These are phyloP conservation scores for Capronia americana DNA, from an alignment of 2,329 filamentous ascomycete genomes.

Conservation along the genomic window DNA sequence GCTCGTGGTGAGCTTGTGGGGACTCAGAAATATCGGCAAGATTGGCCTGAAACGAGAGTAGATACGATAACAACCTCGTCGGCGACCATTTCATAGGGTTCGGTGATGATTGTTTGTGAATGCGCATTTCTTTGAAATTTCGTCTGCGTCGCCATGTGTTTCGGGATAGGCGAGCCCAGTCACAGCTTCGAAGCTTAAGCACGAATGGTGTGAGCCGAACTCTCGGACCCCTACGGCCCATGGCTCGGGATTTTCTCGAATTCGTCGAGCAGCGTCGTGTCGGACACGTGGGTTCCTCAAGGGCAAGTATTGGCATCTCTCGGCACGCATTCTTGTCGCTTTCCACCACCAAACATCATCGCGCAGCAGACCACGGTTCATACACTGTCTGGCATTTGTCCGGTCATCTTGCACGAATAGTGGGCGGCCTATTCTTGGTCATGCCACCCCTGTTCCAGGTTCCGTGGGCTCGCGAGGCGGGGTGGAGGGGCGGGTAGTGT, in stretches of 20 bases:
- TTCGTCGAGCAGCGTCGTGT: neutral
- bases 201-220: neutral
- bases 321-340: neutral
- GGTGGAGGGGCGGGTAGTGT: conserved; percentile 2
- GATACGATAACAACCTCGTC: neutral
- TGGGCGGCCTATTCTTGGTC: conserved; percentile 5
- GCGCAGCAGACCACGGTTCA: conserved; percentile 3
- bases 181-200: neutral
- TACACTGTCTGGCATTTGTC: conserved; percentile 8
- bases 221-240: neutral
- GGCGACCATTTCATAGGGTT: neutral
- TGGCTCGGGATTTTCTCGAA: neutral
- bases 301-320: conserved; percentile 20
- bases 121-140: neutral
- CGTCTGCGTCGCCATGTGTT: neutral
- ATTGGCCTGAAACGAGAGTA: conserved; percentile 55
- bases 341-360: conserved; percentile 4
- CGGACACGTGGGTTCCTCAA: conserved; percentile 14
- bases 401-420: conserved; percentile 18
- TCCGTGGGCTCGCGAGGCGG: neutral
- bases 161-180: neutral
- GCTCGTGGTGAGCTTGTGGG: conserved; percentile 45
- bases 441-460: neutral
- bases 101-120: neutral
- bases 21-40: conserved; percentile 55